Percentiles rank a stretch among this genome's conserved stretches.
Conservation (phyloP, 2,329 filamentous ascomycete species). For the Monosporascus sp. region DNA sequence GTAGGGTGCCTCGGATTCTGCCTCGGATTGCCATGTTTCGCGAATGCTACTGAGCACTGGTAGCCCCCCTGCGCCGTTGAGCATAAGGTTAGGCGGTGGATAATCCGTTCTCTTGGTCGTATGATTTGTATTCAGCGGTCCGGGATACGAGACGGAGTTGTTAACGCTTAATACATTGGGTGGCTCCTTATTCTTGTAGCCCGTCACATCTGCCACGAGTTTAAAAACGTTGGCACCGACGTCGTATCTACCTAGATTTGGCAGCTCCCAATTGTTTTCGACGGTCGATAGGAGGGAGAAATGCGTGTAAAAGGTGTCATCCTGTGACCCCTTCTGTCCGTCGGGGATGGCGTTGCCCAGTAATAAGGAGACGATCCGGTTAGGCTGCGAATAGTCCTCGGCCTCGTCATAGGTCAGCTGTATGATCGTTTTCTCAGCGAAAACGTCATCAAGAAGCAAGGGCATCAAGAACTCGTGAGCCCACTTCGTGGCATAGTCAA, state of each 20-base stretch:
- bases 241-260: conserved; percentile 30
- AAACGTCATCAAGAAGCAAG: conserved; percentile 60
- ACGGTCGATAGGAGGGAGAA: conserved; percentile 44
- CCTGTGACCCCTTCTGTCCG: conserved; percentile 59
- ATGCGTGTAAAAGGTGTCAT: conserved; percentile 66
- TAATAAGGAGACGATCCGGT: conserved; percentile 65
- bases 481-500: conserved; percentile 66
- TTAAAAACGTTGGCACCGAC: conserved; percentile 48
- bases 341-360: conserved; percentile 65
- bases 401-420: conserved; percentile 77
- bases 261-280: conserved; percentile 62
- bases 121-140: conserved; percentile 31
- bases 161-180: conserved; percentile 28
- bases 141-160: conserved; percentile 37
- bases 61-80: conserved; percentile 37
- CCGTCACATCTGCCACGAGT: conserved; percentile 53
- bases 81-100: conserved; percentile 36
- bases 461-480: conserved; percentile 62
- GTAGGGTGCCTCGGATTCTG: conserved; percentile 33
- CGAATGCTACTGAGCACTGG: conserved; percentile 29
- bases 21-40: conserved; percentile 24
- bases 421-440: conserved; percentile 69
- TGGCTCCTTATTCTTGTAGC: conserved; percentile 40
- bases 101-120: conserved; percentile 23
- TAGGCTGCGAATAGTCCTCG: conserved; percentile 59